Conservation (phyloP, 2,329 filamentous ascomycete species). For the Madurella fahalii region DNA sequence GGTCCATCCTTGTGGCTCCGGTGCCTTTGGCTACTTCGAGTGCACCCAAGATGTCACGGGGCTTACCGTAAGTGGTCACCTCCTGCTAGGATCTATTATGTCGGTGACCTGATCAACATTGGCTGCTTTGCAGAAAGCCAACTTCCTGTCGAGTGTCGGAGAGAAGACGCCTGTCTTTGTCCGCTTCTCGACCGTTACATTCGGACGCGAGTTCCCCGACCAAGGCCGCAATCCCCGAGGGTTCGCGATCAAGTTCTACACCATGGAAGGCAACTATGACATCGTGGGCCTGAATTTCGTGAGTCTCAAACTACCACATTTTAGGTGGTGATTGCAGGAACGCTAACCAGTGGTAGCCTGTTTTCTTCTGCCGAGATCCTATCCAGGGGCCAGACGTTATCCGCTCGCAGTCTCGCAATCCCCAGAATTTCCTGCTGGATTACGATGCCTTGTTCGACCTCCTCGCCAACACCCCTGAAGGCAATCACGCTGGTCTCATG, state of each 20-base stretch:
- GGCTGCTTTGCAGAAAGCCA: conserved; percentile 37
- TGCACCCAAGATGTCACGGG: conserved; percentile 59
- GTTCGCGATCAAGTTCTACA: conserved; percentile 74
- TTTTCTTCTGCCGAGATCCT: conserved; percentile 71
- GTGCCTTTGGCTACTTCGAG: conserved; percentile 51
- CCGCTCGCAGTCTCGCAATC: conserved; percentile 62
- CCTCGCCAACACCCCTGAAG: conserved; percentile 55
- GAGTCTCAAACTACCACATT: not conserved
- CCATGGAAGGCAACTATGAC: conserved; percentile 72
- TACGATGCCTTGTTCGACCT: conserved; percentile 17
- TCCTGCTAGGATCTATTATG: not conserved
- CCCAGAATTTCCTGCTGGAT: conserved; percentile 58
- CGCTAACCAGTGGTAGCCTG: conserved; percentile 36
- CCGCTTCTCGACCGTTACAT: conserved; percentile 73
- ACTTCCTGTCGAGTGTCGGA: conserved; percentile 17
- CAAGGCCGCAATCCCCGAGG: conserved; percentile 77
- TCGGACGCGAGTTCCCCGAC: conserved; percentile 72
- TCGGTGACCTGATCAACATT: not conserved
- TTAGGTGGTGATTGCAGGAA: not conserved
- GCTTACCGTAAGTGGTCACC: conserved; percentile 39
- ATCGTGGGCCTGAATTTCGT: conserved; percentile 66
- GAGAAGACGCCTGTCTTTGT: conserved; percentile 60
- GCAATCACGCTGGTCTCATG: conserved; percentile 73
- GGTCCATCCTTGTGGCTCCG: conserved; percentile 29
- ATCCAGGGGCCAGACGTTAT: conserved; percentile 68